Evolutionary conservation across 768 basidiomycete genomes (phyloP), one percentile per base, ranked within the genome.

Genomic region (Collybia sp.): DNA sequence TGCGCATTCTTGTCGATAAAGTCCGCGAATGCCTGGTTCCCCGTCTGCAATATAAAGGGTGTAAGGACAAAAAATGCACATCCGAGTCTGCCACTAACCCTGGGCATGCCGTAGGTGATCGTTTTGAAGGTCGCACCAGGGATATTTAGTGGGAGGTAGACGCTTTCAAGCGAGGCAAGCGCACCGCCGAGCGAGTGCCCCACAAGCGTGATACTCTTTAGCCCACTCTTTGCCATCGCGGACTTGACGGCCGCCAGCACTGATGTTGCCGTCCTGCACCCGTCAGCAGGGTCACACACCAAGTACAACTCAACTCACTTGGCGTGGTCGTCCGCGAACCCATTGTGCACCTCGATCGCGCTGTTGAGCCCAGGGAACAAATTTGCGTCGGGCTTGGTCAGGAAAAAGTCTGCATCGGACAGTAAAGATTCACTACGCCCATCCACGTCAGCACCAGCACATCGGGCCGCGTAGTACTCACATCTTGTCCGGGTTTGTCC

Each of bases 21-120:
- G 52, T 80, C 52, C 1, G 80, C 81, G 48, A 83, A 85, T 2
- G 68, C 78, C 55, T 76, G 71, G 60, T 82, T 78, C 3, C 79
- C 78, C 49, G 72, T 68, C 66, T 73, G 25, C 8, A 35, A 13
- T 13, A 5, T 12, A 10, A 18, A 48, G 15, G 25, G n/a, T 2
- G 39, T 12, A 11, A 15, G 20, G 1, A 41, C 42, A 18, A n/a
- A 31, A 13, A 19, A 2, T 12, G 11, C 3, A 41, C 15, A 12
- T 18, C 4, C 12, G 15, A 12, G 38, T 16, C 19, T 17, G 30
- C 2, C 5, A 44, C 44, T 13, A 25, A 59, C 59, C 16, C 61
- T 43, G 20, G 62, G 62, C 41, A 51, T 40, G 1, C 60, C 62
- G 33, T 58, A 63, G 1, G 46, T 46, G 35, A 60, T 42, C 3